Base-by-base conservation (phyloP, 2,329 filamentous ascomycete species). In the Talaromyces piceae region DNA sequence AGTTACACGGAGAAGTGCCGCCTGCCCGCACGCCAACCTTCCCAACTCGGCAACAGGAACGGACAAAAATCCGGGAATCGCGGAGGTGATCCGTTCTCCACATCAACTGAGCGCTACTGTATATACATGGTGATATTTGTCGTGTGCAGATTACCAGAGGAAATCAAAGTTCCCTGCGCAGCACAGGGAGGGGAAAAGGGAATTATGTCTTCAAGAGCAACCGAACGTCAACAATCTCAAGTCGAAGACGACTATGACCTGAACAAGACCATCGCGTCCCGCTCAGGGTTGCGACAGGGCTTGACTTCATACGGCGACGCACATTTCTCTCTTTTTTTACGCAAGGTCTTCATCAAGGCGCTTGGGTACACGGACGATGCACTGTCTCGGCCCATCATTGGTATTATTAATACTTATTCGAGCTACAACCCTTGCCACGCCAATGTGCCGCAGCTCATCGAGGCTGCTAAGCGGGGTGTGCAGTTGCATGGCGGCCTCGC, bases 291-390 rank as follows among this genome's bases (percentile, higher is more conserved):
- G 26, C 77, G 82, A 6, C 81, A 82, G 58, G 81, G 81, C 1
- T 75, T 88, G 1, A 77, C 84, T 2, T 81, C 79, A 0, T 88
- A 88, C 58, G 86, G 86, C 41, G 86, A 89, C 58, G 74, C 83
- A 5, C 85, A 88, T 66, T 89, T 89, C 70, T 85, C 83, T 0
- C 75, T 88, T 2, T 88, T 88, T 61, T 74, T 88, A 0, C 78
- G 86, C 28, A 88, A 88, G 60, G 84, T 83, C 22, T 88, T 88
- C 66, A 88, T 88, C 71, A 88, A 88, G 65, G 84, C 85, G 0
- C 73, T 87, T 1, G 86, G 86, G 0, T 88, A 87, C 64, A 82
- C 80, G 52, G 85, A 88, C 57, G 83, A 86, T 59, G 81, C 85
- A 0, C 77, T 89, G 0, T 82, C 81, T 0, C 71, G 83, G 1